Base-by-base conservation (phyloP, 2,329 filamentous ascomycete genomes). In the Calonectria crousiana region DNA sequence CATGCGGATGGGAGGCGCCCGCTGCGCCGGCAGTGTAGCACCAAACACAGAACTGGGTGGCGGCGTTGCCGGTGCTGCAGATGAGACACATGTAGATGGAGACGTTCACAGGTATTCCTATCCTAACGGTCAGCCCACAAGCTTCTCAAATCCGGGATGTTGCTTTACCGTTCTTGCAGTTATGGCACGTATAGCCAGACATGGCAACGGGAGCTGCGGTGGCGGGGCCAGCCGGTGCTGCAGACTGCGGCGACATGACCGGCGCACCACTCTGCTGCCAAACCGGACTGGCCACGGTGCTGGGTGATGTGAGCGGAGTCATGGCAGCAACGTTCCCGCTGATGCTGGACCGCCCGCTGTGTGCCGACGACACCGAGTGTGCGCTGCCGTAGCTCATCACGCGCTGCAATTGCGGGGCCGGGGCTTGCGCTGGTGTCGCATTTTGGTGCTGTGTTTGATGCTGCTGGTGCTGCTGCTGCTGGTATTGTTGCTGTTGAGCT, bases 61-160 rank as follows among this genome's bases (percentile, higher is more conserved):
- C 9, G 2, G 69, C 69, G 0, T 74, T 72, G 0, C 76, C 79
- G 8, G 81, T 82, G 47, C 81, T 82, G 38, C 81, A 82, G 30
- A 82, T 58, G 47, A 82, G 81, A 56, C 81, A 82, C 1, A 69
- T 77, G 49, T 81, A 82, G 2, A 81, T 66, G 0, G 81, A 79
- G 4, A 81, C 80, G 28, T 82, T 82, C 3, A 74, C 52, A 0
- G 78, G 79, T 18, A 82, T 82, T 0, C 49, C 79, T 80, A 11
- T 5, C 3, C 1, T 14, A 9, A 11, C 1, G 23, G 67, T 64
- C 2, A 23, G 14, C 14, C 3, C 18, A 6, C 4, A 2, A 0
- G 0, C 2, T 18, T 26, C 26, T 34, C 10, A 14, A 4, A 10
- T 32, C n/a, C 4, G 2, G 20, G 14, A 23, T 26, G 4, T 26